Base-by-base conservation (phyloP, 768 basidiomycete species). In the Amanita pallidorosea region DNA sequence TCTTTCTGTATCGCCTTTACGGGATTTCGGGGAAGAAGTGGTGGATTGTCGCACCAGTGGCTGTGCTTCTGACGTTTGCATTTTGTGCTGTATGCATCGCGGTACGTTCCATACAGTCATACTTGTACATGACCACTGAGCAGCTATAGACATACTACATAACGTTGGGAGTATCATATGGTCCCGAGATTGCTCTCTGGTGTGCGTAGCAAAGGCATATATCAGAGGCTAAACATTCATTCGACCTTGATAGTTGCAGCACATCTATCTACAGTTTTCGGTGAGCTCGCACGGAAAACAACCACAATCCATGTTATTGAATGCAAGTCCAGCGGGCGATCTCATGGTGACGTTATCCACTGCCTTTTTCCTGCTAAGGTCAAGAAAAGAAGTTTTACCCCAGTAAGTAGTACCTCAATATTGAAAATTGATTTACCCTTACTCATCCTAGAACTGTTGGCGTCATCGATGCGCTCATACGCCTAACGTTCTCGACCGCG, bases 1-100 rank as follows among this genome's bases (percentile, higher is more conserved):
- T 61, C 53, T 68, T 65, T 50, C 61, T 59, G 40, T 58, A 59
- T 42, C 62, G 67, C 8, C 60, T 68, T 22, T 66, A 54, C 49
- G 53, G 55, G 20, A 63, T 67, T 20, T 64, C 66, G 3, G 56
- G 54, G 17, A 57, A 52, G 7, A 51, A 44, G 12, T 49, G 49
- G 47, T 62, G 51, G 47, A 55, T 63, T 22, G 59, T 64, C 31
- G 52, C 42, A 2, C 61, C 63, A 5, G 43, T 68, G 3, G 54
- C 40, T 1, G 6, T 53, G 1, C 20, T 66, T 13, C 57, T 66
- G 18, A 11, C 58, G 5, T 65, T 67, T 45, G 64, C 61, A 5
- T 65, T 61, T 38, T 33, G 63, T 23, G 55, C 65, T 3, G 56
- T 63, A 17, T 59, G 55, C 15, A 31, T 62, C 11, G 65, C 55